A percentile compares a stretch with the other conserved stretches of the same genome.
These are phyloP conservation scores for Eimeria tenella DNA, from an alignment of 169 alveolate genomes.

Conservation along the genomic window DNA sequence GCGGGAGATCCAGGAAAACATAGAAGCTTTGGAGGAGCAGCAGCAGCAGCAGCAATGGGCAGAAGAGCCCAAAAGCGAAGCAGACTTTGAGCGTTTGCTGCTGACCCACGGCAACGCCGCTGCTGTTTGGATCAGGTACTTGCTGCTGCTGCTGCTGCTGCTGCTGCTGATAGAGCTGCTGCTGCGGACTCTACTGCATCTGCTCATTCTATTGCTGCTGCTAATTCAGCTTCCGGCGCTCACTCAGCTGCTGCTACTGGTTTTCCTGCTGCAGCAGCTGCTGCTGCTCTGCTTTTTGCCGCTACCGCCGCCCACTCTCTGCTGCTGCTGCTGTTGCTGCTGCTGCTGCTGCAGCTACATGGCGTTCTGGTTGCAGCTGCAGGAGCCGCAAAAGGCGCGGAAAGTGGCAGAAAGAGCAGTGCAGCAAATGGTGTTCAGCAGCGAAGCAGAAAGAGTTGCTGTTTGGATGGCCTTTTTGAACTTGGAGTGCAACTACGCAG, in stretches of 20 bases:
- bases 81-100: constrained; percentile 85
- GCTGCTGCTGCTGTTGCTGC: neutral
- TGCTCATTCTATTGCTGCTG: neutral
- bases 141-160: neutral
- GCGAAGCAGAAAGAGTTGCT: constrained; percentile 83
- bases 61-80: constrained; percentile 78
- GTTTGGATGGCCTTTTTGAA: constrained; percentile 87
- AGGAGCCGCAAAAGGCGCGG: constrained; percentile 84
- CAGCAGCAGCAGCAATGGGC: constrained; percentile 63
- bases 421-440: constrained; percentile 79
- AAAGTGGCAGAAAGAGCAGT: constrained; percentile 86
- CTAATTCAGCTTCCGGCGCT: neutral
- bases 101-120: constrained; percentile 85
- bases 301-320: neutral
- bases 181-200: neutral
- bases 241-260: neutral
- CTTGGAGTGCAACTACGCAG: constrained; percentile 85
- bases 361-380: constrained; percentile 84
- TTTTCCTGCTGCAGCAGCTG: neutral
- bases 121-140: constrained; percentile 85
- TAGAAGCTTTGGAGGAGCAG: constrained; percentile 30
- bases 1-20: constrained; percentile 24
- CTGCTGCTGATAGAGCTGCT: neutral
- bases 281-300: too few species aligned
- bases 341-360: constrained; percentile 77